Percentiles rank a stretch among this genome's conserved stretches.
phyloP scores from a whole-genome alignment of 2,329 filamentous ascomycete species.

The Exophiala aquamarina region DNA sequence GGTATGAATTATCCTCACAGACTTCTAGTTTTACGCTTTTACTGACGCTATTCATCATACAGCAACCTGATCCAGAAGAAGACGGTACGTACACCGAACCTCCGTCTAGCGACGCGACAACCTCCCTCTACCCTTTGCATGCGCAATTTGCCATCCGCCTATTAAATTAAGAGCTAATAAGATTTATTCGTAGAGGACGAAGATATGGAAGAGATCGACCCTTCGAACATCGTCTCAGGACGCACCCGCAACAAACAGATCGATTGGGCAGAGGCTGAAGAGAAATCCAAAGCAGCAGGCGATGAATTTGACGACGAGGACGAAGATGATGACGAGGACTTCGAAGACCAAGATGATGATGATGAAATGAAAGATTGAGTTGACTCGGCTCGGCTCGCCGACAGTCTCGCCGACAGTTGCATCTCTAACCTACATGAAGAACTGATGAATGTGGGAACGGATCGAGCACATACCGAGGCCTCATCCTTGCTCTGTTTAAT shows the following conservation, averaged over 20 bases:
- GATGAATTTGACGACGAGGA: slow-evolving; percentile 62
- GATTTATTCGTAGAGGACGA: slow-evolving; percentile 61
- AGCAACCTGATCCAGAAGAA: slow-evolving; percentile 22
- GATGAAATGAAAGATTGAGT: slow-evolving; percentile 28
- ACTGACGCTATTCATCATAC: too few relatives aligned
- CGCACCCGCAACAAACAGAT: slow-evolving; percentile 92
- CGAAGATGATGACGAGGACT: slow-evolving; percentile 55
- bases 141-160: background rate
- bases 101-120: too few relatives aligned
- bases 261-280: slow-evolving; percentile 87
- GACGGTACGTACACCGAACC: slow-evolving; percentile 16
- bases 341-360: slow-evolving; percentile 26
- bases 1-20: slow-evolving; percentile 14
- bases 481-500: too few relatives aligned
- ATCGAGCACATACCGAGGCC: too few relatives aligned
- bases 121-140: background rate
- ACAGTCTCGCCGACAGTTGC: too few relatives aligned
- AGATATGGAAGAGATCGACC: slow-evolving; percentile 87
- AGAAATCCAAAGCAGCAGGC: slow-evolving; percentile 77
- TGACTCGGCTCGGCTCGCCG: background rate
- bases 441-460: too few relatives aligned
- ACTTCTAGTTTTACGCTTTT: too few relatives aligned
- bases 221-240: slow-evolving; percentile 82
- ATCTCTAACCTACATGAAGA: too few relatives aligned
- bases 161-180: background rate